Evolutionary conservation across 768 basidiomycete genomes (phyloP), one percentile per base, ranked within the genome.

Genomic region (Amyloporia xantha): DNA sequence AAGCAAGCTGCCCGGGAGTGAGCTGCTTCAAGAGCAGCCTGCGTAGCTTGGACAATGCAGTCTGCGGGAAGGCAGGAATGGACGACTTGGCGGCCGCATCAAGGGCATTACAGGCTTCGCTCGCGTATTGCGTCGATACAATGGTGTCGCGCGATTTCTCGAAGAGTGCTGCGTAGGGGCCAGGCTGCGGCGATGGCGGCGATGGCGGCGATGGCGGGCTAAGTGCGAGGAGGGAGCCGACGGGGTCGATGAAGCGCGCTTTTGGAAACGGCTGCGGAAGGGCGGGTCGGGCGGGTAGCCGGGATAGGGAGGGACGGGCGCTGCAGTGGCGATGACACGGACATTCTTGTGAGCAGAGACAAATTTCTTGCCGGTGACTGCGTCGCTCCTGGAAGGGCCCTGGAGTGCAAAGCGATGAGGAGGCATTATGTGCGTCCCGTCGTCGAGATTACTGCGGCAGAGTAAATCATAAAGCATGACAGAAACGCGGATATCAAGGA

Each of bases 251-350:
- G 58, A 83, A 84, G 20, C 82, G 75, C 10, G 81, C 78, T 58
- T n/a, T n/a, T 84, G 82, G 59, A 83, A 84, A 17, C 82, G 79
- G 60, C 78, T 81, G 30, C 82, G 71, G 61, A 83, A 84, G 1
- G 81, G 82, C 11, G 82, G 82, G 58, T 83, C 80, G 17, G 82
- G 70, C 20, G 68, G 80, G 59, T 80, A 79, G 20, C 82, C 82
- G 2, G 78, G 74, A 60, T 81, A 82, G 15, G 81, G 81, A 15
- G 81, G 81, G 0, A 83, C 81, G 3, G 82, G 82, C 0, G 82
- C 79, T 9, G 78, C 82, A 33, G 84, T 82, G 13, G 82, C 82
- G 36, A 85, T 76, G 28, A 84, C 81, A 12, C 82, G 72, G 57
- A 85, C 84, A 55, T 79, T 75, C 65, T 73, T 75, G 66, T 84